Evolutionary conservation across 2,329 filamentous ascomycete species (phyloP), one percentile per base, ranked within the genome.

Genomic region (Graphium sp.): DNA sequence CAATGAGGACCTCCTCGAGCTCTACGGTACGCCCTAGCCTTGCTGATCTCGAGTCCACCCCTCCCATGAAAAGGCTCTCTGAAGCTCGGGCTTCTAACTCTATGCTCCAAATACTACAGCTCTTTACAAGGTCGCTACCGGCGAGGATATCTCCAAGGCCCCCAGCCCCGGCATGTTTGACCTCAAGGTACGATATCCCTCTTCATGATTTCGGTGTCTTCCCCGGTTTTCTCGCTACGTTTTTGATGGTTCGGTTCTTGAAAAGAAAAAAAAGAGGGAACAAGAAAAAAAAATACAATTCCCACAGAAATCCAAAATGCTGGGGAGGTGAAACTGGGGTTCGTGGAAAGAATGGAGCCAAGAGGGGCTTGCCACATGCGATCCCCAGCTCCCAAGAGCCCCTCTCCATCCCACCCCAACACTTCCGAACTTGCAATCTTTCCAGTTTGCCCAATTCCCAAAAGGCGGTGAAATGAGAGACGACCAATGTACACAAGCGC

Each of bases 161-260:
- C 38, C 62, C 32, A 50, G 55, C 37, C 74, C 74, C 18, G 72
- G 76, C 55, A 66, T 72, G 56, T 80, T 82, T 46, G 70, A 82
- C 51, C 45, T 83, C 35, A 74, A 73, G 61, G 74, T 72, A 53
- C 32, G 55, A 44, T 15, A 19, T 6, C 27, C 24, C 19, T 24
- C n/a, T 21, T 32, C 12, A 28, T 18, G 8, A n/a, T n/a, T 17
- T 9, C 8, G 18, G 7, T 25, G 16, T 30, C 23, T 22, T 31
- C 24, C n/a, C 18, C n/a, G 12, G 10, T n/a, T 14, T 21, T n/a
- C 11, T 14, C 14, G 11, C 5, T 6, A 12, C 24, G n/a, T 1
- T 16, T 11, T 16, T 17, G 5, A 7, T 14, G 5, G 10, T 29
- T 6, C 14, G 8, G 14, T 10, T 11, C 23, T 26, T 19, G 10